Evolutionary conservation across 139 green algal species (phyloP).

Genomic region (Micromonas pusilla): DNA sequence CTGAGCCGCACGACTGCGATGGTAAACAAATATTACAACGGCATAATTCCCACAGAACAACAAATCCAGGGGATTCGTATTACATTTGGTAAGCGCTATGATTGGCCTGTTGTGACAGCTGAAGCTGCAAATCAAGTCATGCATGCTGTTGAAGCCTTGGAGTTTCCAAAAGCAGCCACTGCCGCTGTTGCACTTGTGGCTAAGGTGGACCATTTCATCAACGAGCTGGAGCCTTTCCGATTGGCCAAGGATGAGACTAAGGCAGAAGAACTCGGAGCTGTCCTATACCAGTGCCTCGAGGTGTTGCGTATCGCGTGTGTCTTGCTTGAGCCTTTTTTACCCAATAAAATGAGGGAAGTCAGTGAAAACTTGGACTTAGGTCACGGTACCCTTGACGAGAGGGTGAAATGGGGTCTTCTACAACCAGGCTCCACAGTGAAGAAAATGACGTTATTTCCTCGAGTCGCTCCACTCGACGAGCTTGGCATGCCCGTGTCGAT

Average conservation of each 20-base stretch:
- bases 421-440: slow-evolving; percentile 17
- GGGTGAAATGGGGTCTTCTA: slow-evolving; percentile 12
- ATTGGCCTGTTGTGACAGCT: neutral
- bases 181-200: slow-evolving; percentile 1
- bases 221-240: slow-evolving; percentile 22
- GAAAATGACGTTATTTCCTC: slow-evolving; percentile 18
- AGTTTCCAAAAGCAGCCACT: slow-evolving; percentile 1
- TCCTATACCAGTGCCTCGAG: slow-evolving; percentile 25
- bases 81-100: neutral
- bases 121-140: neutral
- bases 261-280: neutral
- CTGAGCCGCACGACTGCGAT: slow-evolving; percentile 19
- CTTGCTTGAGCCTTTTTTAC: slow-evolving; percentile 17
- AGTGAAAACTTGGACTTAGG: neutral
- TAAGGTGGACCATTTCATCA: slow-evolving; percentile 21
- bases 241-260: slow-evolving; percentile 19
- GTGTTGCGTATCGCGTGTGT: slow-evolving; percentile 13
- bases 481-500: neutral
- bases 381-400: neutral
- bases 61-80: neutral
- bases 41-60: neutral
- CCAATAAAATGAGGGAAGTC: slow-evolving; percentile 19
- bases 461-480: neutral
- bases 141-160: slow-evolving; percentile 6
- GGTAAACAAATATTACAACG: slow-evolving; percentile 24